These are phyloP conservation scores for Solanum hybrid DNA, from an alignment of 305 asterid genomes.

Conservation along the genomic window DNA sequence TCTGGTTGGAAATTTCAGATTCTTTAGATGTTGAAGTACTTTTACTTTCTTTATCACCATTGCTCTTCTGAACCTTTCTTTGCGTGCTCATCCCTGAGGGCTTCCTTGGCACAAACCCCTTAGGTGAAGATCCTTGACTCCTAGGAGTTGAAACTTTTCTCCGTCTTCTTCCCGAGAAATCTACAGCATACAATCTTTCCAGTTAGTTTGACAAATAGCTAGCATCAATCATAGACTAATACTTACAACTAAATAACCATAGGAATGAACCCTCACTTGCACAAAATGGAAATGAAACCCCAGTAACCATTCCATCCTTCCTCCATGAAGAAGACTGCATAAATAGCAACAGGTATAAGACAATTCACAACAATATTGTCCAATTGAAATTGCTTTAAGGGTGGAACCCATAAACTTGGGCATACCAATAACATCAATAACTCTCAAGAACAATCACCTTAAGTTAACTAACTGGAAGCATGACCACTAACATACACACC, in stretches of 20 bases:
- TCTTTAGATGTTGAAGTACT: slow-evolving; percentile 34
- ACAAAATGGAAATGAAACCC: slow-evolving; percentile 30
- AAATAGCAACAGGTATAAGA: not conserved
- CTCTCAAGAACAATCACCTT: not conserved
- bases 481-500: not conserved
- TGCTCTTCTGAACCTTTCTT: slow-evolving; percentile 50
- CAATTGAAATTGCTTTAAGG: not conserved
- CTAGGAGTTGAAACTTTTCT: slow-evolving; percentile 43
- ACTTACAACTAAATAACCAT: slow-evolving; percentile 9
- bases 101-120: slow-evolving; percentile 58
- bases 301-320: slow-evolving; percentile 23
- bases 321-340: slow-evolving; percentile 56
- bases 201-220: slow-evolving; percentile 5
- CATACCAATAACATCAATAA: not conserved
- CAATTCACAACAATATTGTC: not conserved
- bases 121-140: slow-evolving; percentile 45
- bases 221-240: slow-evolving; percentile 2
- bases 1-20: slow-evolving; percentile 21
- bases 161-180: slow-evolving; percentile 60
- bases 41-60: slow-evolving; percentile 35
- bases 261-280: slow-evolving; percentile 73
- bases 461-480: not conserved
- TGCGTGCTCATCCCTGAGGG: slow-evolving; percentile 53
- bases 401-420: not conserved
- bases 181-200: slow-evolving; percentile 31